phyloP scores from a whole-genome alignment of 148 eudicot species.

The Silene latifolia region DNA sequence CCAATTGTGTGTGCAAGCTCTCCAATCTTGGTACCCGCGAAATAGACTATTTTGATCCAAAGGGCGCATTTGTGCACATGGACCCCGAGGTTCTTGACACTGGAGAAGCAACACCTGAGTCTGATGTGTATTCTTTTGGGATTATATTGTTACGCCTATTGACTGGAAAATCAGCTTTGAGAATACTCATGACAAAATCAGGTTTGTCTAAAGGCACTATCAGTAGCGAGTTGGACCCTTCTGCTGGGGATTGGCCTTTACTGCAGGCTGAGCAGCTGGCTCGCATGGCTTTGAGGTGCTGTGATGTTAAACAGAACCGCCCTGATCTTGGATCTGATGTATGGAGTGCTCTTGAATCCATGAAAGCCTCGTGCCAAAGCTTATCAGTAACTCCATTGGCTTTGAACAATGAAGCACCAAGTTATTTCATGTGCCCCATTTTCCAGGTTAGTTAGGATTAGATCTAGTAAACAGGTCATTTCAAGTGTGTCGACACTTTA shows the following conservation, averaged over 20 bases:
- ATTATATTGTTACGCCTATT: conserved; percentile 56
- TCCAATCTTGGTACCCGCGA: conserved; percentile 51
- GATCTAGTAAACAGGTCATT: neutral
- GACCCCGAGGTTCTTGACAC: conserved; percentile 42
- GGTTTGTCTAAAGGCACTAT: conserved; percentile 54
- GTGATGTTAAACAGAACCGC: conserved; percentile 39
- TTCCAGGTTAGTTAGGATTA: conserved; percentile 51
- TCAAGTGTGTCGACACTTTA: too few relatives aligned
- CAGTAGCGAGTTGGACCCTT: conserved; percentile 45
- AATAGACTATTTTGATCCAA: conserved; percentile 33
- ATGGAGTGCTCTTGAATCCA: conserved; percentile 63
- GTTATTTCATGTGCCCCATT: conserved; percentile 75
- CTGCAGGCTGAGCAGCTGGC: conserved; percentile 76
- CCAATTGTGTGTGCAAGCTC: conserved; percentile 56
- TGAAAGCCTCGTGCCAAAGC: conserved; percentile 47
- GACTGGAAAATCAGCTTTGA: conserved; percentile 62
- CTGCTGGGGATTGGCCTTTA: conserved; percentile 94
- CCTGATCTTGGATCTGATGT: conserved; percentile 72
- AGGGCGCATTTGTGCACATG: conserved; percentile 54
- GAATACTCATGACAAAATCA: conserved; percentile 42
- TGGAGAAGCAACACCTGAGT: conserved; percentile 9
- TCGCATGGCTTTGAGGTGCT: conserved; percentile 58
- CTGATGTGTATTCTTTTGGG: conserved; percentile 84
- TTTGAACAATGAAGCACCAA: conserved; percentile 42
- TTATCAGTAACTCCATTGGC: conserved; percentile 25